Conservation (phyloP, 441 rosid species). For the Jatropha multifida region DNA sequence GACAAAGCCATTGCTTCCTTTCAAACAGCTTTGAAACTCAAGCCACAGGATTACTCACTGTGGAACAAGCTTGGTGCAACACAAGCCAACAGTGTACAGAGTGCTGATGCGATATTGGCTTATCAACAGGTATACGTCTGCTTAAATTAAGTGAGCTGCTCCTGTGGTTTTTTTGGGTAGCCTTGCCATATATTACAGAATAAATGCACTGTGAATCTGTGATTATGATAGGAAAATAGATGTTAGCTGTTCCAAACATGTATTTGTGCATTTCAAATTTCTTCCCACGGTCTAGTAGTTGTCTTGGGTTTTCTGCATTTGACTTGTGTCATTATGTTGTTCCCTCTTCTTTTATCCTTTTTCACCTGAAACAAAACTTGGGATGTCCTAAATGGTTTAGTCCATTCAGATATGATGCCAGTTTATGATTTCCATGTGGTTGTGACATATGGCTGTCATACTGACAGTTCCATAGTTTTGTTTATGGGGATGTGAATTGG, state of each 20-base stretch:
- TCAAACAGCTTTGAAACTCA: constrained; percentile 77
- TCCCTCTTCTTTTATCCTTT: neutral
- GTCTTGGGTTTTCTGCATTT: neutral
- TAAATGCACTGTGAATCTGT: neutral
- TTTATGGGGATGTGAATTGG: neutral
- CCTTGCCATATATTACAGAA: neutral
- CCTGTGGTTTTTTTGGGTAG: neutral
- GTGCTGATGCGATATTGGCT: constrained; percentile 97
- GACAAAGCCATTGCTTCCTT: constrained; percentile 89
- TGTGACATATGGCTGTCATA: neutral
- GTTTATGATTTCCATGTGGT: neutral
- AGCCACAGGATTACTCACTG: constrained; percentile 95
- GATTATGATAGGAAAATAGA: neutral
- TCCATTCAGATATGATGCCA: neutral
- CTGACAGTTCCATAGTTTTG: neutral
- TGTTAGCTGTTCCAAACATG: neutral
- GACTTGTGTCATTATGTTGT: neutral
- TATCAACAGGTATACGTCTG: constrained; percentile 69
- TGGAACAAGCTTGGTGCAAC: constrained; percentile 99
- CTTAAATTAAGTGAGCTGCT: neutral
- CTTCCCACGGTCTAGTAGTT: neutral
- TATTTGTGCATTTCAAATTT: neutral
- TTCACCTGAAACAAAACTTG: neutral
- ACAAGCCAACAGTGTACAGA: constrained; percentile 96
- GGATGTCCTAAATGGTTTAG: neutral